These are phyloP conservation scores for Ogataea paraovalis DNA, from an alignment of 805 yeast genomes.

Conservation along the genomic window DNA sequence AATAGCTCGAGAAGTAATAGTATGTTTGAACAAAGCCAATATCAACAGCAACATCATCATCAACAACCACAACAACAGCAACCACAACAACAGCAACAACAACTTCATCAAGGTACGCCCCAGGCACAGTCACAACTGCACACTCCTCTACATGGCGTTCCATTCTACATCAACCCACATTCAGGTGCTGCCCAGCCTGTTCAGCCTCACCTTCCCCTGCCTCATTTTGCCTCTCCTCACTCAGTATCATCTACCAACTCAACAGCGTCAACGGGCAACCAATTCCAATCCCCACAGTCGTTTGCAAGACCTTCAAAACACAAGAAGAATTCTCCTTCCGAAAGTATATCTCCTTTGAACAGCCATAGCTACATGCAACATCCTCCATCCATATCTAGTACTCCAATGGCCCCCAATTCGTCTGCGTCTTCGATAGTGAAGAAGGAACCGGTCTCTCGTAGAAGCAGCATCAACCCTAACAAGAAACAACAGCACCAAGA, in stretches of 20 bases:
- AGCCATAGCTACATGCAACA: constrained; percentile 3
- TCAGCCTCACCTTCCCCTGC: constrained; percentile 3
- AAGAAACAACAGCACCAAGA: constrained; percentile 2
- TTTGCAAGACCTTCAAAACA: constrained; percentile 11
- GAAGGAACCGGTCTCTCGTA: neutral
- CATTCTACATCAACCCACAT: constrained; percentile 4
- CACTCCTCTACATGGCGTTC: neutral
- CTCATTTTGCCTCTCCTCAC: constrained; percentile 17
- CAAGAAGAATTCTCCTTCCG: constrained; percentile 12
- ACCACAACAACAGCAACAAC: constrained; percentile 3
- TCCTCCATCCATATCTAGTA: neutral
- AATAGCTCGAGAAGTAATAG: constrained; percentile 12
- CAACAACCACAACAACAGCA: neutral
- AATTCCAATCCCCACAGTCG: constrained; percentile 16
- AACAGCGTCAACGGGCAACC: constrained; percentile 6
- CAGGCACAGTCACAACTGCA: neutral
- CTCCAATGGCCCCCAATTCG: neutral
- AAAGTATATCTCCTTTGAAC: constrained; percentile 13
- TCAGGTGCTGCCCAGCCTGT: neutral
- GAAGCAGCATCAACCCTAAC: neutral
- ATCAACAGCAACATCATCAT: constrained; percentile 4
- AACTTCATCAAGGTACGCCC: too few relatives aligned
- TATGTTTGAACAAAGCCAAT: constrained; percentile 10
- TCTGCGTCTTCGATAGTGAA: neutral
- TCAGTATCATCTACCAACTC: constrained; percentile 17